Base-by-base conservation (phyloP, 2,329 filamentous ascomycete genomes). In the Fusarium sp. region DNA sequence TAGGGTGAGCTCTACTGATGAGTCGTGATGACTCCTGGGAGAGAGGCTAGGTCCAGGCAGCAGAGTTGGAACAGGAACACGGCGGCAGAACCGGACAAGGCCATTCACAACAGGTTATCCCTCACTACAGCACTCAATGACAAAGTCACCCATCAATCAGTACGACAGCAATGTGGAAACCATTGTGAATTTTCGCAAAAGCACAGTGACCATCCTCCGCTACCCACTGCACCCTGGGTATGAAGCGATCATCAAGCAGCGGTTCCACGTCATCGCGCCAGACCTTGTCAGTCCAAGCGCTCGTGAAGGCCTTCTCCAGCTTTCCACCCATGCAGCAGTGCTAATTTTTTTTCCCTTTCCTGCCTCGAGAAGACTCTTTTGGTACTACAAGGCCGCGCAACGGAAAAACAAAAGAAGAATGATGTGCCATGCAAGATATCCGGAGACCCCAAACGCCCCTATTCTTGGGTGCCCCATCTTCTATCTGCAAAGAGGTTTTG, bases 391-490 rank as follows among this genome's bases (percentile, higher is more conserved):
- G 84, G 81, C 80, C 80, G 79, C 80, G 80, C 78, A 80, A 81
- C 78, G 80, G 81, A 84, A 85, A 86, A 84, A 85, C 82, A 83
- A 86, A 84, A 80, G 80, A 81, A 81, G 78, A 81, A 84, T 81
- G 81, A 84, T 83, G 81, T 85, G 85, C 87, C 86, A 91, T 92
- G 92, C 91, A 90, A 93, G 92, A 93, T 93, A 94, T 94, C 92
- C 92, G 92, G 92, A 85, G 82, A 91, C 87, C 88, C 90, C 88
- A 89, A 91, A 93, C 92, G 91, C 92, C 91, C 90, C 85, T 87
- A 85, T 84, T 87, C 83, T 83, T 87, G 85, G 86, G 86, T 87
- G 87, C 84, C 90, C 89, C 89, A 90, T 92, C 90, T 91, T 92
- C 90, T 92, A 92, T 91, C 91, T 90, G 89, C 89, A 89, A 87